phyloP scores from a whole-genome alignment of 768 basidiomycete genomes.

The Xerocomus spinulosus region DNA sequence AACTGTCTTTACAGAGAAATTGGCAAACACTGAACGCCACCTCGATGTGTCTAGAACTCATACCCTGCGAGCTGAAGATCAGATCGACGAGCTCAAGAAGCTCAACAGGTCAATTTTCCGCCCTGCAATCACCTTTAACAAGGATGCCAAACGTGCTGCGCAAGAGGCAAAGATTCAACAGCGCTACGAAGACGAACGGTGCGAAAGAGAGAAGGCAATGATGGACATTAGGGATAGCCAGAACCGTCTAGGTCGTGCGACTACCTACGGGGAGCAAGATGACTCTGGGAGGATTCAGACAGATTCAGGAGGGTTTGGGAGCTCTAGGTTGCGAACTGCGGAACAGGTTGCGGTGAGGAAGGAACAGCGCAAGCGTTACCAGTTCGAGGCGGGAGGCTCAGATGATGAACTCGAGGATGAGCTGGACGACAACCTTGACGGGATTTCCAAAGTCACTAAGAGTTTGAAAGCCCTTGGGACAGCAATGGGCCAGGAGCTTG shows the following conservation, averaged over 20 bases:
- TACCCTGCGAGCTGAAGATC: constrained; percentile 84
- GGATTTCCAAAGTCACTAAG: constrained; percentile 74
- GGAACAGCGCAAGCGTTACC: constrained; percentile 76
- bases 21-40: constrained; percentile 93
- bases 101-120: constrained; percentile 94
- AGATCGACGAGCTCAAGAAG: constrained; percentile 88
- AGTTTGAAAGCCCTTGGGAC: constrained; percentile 72
- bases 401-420: constrained; percentile 97
- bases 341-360: constrained; percentile 53
- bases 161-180: constrained; percentile 79
- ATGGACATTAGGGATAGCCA: constrained; percentile 83
- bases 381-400: constrained; percentile 85
- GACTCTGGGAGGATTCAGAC: constrained; percentile 39
- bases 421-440: constrained; percentile 85
- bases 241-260: constrained; percentile 74
- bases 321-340: constrained; percentile 42
- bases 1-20: constrained; percentile 48
- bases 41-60: constrained; percentile 89
- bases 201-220: constrained; percentile 81
- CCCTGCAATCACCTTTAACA: constrained; percentile 89
- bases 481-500: constrained; percentile 85
- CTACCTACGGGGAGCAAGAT: constrained; percentile 51
- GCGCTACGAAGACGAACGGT: constrained; percentile 83
- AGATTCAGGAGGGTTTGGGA: constrained; percentile 33
- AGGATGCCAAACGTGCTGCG: constrained; percentile 82